phyloP scores from a whole-genome alignment of 495 filamentous ascomycete genomes.

The Darksidea phi region DNA sequence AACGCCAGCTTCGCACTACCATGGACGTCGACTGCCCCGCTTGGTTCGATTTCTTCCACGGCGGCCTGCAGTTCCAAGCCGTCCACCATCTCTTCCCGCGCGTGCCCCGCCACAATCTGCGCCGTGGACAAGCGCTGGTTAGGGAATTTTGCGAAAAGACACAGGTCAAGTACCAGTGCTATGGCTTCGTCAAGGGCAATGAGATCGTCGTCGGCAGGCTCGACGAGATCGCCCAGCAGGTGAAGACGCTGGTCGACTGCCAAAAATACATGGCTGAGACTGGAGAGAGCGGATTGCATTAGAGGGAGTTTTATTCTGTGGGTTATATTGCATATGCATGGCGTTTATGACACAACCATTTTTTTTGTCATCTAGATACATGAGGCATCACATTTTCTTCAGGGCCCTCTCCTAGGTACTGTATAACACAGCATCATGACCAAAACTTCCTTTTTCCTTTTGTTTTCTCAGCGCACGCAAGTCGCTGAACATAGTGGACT shows the following conservation, averaged over 20 bases:
- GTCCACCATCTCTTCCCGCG: conserved; percentile 52
- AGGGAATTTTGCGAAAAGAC: conserved; percentile 48
- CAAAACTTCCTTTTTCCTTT: too few species aligned
- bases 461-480: too few species aligned
- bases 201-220: conserved; percentile 44
- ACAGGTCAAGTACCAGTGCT: conserved; percentile 46
- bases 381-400: too few species aligned
- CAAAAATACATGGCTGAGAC: conserved; percentile 49
- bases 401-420: too few species aligned
- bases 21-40: conserved; percentile 53
- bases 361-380: too few species aligned
- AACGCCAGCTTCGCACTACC: conserved; percentile 51
- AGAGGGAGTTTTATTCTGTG: background rate
- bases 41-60: conserved; percentile 52
- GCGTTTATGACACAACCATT: too few species aligned
- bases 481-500: too few species aligned
- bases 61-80: conserved; percentile 53
- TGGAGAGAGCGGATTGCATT: conserved; percentile 39
- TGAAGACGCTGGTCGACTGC: conserved; percentile 45
- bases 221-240: conserved; percentile 47
- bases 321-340: too few species aligned
- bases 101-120: conserved; percentile 50
- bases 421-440: too few species aligned
- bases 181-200: conserved; percentile 50
- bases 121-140: conserved; percentile 46